Percentiles rank a stretch among this genome's conserved stretches.
Evolutionary conservation across 129 eudicot species (phyloP).

Genomic region (Chrysanthemum seticuspe): DNA sequence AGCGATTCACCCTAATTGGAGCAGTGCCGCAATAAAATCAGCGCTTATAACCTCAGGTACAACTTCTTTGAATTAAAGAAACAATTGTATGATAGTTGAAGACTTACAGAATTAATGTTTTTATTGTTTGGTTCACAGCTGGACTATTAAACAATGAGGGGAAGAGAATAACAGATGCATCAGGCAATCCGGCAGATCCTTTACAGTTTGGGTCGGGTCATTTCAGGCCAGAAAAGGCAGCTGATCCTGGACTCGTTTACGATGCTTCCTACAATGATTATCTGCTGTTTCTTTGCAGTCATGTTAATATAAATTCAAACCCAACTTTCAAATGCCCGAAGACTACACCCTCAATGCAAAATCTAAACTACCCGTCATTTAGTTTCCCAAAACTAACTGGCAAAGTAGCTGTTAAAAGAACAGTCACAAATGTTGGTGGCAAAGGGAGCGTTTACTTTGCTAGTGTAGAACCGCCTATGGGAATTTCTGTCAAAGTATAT

Average conservation of each 20-base stretch:
- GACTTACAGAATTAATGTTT: neutral
- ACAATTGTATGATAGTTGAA: neutral
- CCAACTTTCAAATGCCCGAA: constrained; percentile 57
- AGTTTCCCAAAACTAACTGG: constrained; percentile 60
- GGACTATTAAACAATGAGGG: constrained; percentile 56
- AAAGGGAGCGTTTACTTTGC: constrained; percentile 60
- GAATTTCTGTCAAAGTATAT: constrained; percentile 50
- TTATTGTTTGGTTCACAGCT: constrained; percentile 45
- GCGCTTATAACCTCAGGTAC: constrained; percentile 71
- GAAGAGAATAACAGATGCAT: constrained; percentile 59
- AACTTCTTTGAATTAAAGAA: neutral
- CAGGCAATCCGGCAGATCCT: constrained; percentile 65
- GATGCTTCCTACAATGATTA: constrained; percentile 79
- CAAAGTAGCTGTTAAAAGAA: constrained; percentile 48
- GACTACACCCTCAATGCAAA: constrained; percentile 37
- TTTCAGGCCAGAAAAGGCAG: constrained; percentile 78
- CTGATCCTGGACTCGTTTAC: constrained; percentile 92
- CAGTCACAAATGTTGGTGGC: constrained; percentile 76
- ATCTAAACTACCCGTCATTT: constrained; percentile 82
- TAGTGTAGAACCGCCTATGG: constrained; percentile 58
- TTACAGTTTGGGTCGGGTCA: constrained; percentile 90
- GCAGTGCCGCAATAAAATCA: constrained; percentile 69
- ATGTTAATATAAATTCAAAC: constrained; percentile 23
- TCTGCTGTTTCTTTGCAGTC: constrained; percentile 65
- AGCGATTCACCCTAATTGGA: constrained; percentile 73